These are phyloP conservation scores for Suillus plorans DNA, from an alignment of 768 basidiomycete genomes.

Conservation along the genomic window DNA sequence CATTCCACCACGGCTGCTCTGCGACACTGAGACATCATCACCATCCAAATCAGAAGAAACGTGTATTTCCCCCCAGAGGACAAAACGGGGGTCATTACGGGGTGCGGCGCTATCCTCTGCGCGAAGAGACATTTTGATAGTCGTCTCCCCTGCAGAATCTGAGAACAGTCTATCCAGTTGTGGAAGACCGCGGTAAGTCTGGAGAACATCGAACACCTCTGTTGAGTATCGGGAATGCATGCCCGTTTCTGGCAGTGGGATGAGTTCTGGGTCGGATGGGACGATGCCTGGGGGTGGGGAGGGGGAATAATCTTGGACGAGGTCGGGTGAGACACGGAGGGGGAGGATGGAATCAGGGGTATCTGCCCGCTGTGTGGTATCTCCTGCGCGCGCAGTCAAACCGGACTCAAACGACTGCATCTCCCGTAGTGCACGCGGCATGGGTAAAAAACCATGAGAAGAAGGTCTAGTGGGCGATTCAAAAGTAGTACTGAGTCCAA, in stretches of 20 bases:
- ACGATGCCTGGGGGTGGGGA: conserved; percentile 25
- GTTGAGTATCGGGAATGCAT: conserved; percentile 66
- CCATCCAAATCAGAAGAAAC: conserved; percentile 30
- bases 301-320: conserved; percentile 10
- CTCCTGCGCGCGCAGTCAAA: conserved; percentile 65
- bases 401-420: conserved; percentile 90
- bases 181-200: conserved; percentile 77
- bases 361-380: conserved; percentile 21
- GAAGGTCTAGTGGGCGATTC: conserved; percentile 54
- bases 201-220: conserved; percentile 78
- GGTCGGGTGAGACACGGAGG: neutral
- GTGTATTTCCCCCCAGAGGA: conserved; percentile 78
- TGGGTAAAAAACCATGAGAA: conserved; percentile 39
- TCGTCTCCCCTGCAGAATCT: conserved; percentile 57
- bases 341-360: conserved; percentile 13
- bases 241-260: conserved; percentile 46
- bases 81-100: conserved; percentile 86
- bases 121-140: conserved; percentile 70
- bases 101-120: conserved; percentile 70
- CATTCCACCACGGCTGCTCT: conserved; percentile 37
- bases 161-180: conserved; percentile 64
- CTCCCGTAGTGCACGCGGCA: conserved; percentile 64
- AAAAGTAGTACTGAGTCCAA: conserved; percentile 63
- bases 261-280: conserved; percentile 25
- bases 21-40: conserved; percentile 40